phyloP scores from a whole-genome alignment of 805 yeast genomes.

The Yarrowia osloensis region DNA sequence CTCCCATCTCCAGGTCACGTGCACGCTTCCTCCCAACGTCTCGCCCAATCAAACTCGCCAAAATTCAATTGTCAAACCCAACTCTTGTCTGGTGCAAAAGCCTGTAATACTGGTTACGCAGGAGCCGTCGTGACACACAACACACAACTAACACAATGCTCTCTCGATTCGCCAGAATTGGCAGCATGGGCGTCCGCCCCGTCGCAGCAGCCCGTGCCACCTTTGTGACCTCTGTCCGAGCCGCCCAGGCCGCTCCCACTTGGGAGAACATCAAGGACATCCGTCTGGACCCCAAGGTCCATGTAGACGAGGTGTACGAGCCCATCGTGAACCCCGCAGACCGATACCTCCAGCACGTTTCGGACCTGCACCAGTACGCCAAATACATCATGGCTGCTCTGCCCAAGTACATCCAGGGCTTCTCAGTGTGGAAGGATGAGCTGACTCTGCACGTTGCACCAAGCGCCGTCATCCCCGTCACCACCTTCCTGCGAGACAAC shows the following conservation, averaged over 20 bases:
- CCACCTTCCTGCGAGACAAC: constrained; percentile 71
- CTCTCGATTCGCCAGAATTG: constrained; percentile 28
- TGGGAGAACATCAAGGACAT: constrained; percentile 28
- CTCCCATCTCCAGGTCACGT: not conserved
- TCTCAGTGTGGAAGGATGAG: constrained; percentile 90
- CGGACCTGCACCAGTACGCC: constrained; percentile 80
- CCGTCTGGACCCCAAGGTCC: constrained; percentile 18
- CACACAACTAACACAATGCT: constrained; percentile 30
- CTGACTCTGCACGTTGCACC: constrained; percentile 76
- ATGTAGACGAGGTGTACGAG: constrained; percentile 34
- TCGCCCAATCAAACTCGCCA: constrained; percentile 29
- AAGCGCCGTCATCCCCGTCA: constrained; percentile 67
- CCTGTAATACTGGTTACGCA: constrained; percentile 11
- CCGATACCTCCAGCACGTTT: constrained; percentile 62
- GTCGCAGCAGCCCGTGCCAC: constrained; percentile 23
- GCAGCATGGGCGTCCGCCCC: constrained; percentile 28
- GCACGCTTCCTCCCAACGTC: constrained; percentile 6
- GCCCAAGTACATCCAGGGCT: constrained; percentile 82
- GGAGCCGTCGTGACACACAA: constrained; percentile 19
- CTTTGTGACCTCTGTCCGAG: constrained; percentile 19
- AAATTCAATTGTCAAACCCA: constrained; percentile 29
- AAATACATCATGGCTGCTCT: constrained; percentile 71
- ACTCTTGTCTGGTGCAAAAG: not conserved
- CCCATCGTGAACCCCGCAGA: constrained; percentile 72
- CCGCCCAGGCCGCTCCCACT: constrained; percentile 15